Conservation (phyloP, 2,329 filamentous ascomycete genomes). For the Magnaporthiopsis rhizophila region DNA sequence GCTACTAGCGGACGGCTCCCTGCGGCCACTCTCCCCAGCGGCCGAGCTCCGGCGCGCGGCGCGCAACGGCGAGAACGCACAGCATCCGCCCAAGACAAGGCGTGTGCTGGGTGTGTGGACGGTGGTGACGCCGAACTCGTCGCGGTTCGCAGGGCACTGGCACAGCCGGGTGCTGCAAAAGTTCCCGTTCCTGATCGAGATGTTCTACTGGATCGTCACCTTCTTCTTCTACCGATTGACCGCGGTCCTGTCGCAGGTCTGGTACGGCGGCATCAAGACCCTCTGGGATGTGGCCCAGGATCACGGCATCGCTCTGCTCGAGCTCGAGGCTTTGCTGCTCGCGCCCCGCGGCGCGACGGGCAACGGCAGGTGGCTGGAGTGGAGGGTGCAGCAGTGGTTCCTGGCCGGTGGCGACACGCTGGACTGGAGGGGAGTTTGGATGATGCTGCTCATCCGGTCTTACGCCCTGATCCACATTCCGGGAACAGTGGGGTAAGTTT, state of each 20-base stretch:
- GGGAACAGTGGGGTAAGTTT: constrained; percentile 35
- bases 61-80: background rate
- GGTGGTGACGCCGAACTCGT: constrained; percentile 44
- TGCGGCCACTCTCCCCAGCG: constrained; percentile 4
- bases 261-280: constrained; percentile 39
- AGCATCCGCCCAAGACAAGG: constrained; percentile 20
- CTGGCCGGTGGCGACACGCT: constrained; percentile 29
- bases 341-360: constrained; percentile 17
- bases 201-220: constrained; percentile 67
- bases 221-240: constrained; percentile 57
- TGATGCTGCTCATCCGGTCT: constrained; percentile 39
- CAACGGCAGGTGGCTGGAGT: constrained; percentile 31
- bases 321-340: constrained; percentile 28
- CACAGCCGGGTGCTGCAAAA: constrained; percentile 54
- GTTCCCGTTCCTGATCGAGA: constrained; percentile 62
- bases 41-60: constrained; percentile 9
- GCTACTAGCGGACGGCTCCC: constrained; percentile 6
- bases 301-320: constrained; percentile 33
- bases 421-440: constrained; percentile 22
- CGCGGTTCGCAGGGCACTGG: constrained; percentile 46
- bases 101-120: constrained; percentile 23
- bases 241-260: constrained; percentile 38
- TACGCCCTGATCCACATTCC: constrained; percentile 44
- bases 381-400: constrained; percentile 35
- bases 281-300: constrained; percentile 37